A percentile compares a stretch with the other conserved stretches of the same genome.
These are phyloP conservation scores for Debaryomyces hansenii DNA, from an alignment of 805 yeast species.

Conservation along the genomic window DNA sequence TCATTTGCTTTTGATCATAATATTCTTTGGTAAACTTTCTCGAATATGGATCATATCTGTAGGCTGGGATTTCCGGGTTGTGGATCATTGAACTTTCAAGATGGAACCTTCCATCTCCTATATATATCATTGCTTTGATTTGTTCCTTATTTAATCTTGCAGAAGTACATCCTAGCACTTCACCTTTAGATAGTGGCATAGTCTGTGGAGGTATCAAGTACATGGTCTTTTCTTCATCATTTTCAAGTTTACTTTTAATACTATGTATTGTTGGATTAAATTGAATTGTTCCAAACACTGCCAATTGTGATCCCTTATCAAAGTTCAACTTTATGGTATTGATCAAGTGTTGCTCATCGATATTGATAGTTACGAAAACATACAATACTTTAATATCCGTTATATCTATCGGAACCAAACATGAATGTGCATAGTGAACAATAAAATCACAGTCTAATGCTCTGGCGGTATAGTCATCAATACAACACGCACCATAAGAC, in stretches of 20 bases:
- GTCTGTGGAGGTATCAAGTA: slow-evolving; percentile 85
- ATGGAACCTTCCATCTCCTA: slow-evolving; percentile 97
- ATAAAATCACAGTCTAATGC: slow-evolving; percentile 91
- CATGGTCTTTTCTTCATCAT: slow-evolving; percentile 49
- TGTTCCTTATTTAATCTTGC: slow-evolving; percentile 68
- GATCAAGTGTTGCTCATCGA: slow-evolving; percentile 79
- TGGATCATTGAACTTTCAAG: slow-evolving; percentile 96
- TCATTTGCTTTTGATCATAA: slow-evolving; percentile 85
- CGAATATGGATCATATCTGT: slow-evolving; percentile 91
- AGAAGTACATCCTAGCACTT: slow-evolving; percentile 94
- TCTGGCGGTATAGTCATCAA: slow-evolving; percentile 93
- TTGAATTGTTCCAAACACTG: slow-evolving; percentile 93
- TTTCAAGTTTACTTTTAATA: slow-evolving; percentile 58
- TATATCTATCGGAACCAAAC: slow-evolving; percentile 92
- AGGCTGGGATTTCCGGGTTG: slow-evolving; percentile 90
- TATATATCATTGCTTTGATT: slow-evolving; percentile 78
- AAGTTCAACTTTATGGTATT: slow-evolving; percentile 78
- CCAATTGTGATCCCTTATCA: slow-evolving; percentile 60
- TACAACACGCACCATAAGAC: slow-evolving; percentile 97
- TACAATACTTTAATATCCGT: slow-evolving; percentile 91
- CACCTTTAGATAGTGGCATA: slow-evolving; percentile 91
- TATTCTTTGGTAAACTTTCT: slow-evolving; percentile 86
- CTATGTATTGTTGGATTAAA: slow-evolving; percentile 93
- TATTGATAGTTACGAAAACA: slow-evolving; percentile 89
- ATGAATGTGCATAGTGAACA: slow-evolving; percentile 96